These are phyloP conservation scores for Pseudozyma pruni DNA, from an alignment of 1,284 basidiomycete species.

Conservation along the genomic window DNA sequence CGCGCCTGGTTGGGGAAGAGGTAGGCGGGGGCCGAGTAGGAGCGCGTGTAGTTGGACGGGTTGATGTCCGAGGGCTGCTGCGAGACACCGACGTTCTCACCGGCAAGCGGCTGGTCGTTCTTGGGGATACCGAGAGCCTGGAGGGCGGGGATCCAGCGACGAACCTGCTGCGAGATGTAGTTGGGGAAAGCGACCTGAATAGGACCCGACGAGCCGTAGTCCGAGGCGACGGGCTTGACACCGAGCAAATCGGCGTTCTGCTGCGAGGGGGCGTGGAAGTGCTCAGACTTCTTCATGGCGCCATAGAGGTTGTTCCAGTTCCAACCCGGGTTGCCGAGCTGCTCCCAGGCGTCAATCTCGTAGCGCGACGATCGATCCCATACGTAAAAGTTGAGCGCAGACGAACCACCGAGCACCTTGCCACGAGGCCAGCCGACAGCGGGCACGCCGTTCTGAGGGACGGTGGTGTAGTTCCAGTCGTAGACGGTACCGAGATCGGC, in stretches of 20 bases:
- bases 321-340: conserved; percentile 61
- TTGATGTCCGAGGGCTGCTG: conserved; percentile 62
- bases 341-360: conserved; percentile 65
- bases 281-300: conserved; percentile 69
- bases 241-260: conserved; percentile 51
- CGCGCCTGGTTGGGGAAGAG: conserved; percentile 55
- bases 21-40: conserved; percentile 62
- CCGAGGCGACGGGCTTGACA: conserved; percentile 48
- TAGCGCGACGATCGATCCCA: conserved; percentile 64
- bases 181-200: conserved; percentile 62
- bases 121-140: conserved; percentile 45
- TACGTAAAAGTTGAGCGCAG: conserved; percentile 68
- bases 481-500: conserved; percentile 51
- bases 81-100: conserved; percentile 60
- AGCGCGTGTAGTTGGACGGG: conserved; percentile 58
- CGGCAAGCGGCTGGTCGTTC: conserved; percentile 53
- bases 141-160: conserved; percentile 51
- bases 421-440: conserved; percentile 60
- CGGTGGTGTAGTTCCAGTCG: conserved; percentile 61
- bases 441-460: conserved; percentile 44
- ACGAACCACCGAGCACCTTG: conserved; percentile 65
- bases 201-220: conserved; percentile 62
- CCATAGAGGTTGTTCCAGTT: conserved; percentile 68
- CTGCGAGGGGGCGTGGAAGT: conserved; percentile 57
- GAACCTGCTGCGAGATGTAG: conserved; percentile 56